Evolutionary conservation across 73 alveolate species (phyloP), one percentile per base, ranked within the genome.

Genomic region (Paramecium bursaria): DNA sequence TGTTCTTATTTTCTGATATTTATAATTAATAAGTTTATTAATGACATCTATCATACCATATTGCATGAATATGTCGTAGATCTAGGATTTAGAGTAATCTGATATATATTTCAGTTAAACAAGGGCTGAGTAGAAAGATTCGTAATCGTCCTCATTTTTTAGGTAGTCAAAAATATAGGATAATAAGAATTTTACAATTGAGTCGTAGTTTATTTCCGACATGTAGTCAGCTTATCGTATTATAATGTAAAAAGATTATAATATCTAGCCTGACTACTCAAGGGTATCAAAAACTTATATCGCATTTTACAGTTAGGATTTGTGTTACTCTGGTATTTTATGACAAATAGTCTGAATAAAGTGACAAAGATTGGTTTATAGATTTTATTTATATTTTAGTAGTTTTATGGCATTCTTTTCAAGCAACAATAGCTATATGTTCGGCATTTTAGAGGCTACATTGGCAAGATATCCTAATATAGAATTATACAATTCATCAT

Each of bases 91-190:
- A 3, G 17, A 4, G 19, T 25, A 67, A 17, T 67, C 82, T 9
- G 82, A 67, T 33, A 67, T 25, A 3, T 39, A 42, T 42, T 67
- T 67, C 55, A 67, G 1, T 42, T 67, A 21, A 21, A 67, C 39
- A 6, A 67, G 30, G 6, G 82, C 82, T 25, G 82, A 67, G 14
- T 67, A 67, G 60, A 67, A 67, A 21, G 82, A 31, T 67, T 67
- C 82, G 27, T 39, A 67, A 22, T 39, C 82, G 6, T 67, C 14
- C 22, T 67, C 82, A 67, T 67, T 42, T 15, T 22, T 7, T 31
- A 67, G 60, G 44, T 67, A 67, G 17, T 33, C 82, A 35, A 39
- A 15, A 25, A 67, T 31, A 42, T 39, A 42, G 21, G 15, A 15
- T 39, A 67, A 67, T 27, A 67, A 47, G 33, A 67, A 67, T 67